Conservation (phyloP, 371 early-diverging fungal genomes). For the Mucor racemosus region DNA sequence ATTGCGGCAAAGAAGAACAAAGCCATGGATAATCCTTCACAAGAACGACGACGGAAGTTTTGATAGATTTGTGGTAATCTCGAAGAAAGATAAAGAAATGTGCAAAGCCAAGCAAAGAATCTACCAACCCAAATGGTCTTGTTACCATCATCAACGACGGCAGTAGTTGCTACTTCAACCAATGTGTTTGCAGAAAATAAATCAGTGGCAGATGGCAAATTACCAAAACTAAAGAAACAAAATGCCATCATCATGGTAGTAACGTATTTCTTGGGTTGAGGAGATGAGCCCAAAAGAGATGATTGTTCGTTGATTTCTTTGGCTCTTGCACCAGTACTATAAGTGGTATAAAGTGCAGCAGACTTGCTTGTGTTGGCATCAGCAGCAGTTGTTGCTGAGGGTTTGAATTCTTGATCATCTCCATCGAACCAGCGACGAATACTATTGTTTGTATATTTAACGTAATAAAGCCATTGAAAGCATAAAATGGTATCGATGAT, state of each 20-base stretch:
- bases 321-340: slow-evolving; percentile 3
- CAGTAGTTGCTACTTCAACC: not conserved
- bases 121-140: slow-evolving; percentile 55
- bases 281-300: slow-evolving; percentile 17
- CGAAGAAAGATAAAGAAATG: slow-evolving; percentile 67
- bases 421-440: slow-evolving; percentile 41
- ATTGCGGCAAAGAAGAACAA: slow-evolving; percentile 75
- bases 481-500: slow-evolving; percentile 48
- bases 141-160: slow-evolving; percentile 2
- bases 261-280: slow-evolving; percentile 23
- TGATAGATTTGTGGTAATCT: slow-evolving; percentile 74
- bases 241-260: slow-evolving; percentile 24
- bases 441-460: slow-evolving; percentile 40
- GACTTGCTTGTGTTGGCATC: not conserved
- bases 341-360: slow-evolving; percentile 13
- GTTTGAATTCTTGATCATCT: slow-evolving; percentile 21
- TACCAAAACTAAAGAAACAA: slow-evolving; percentile 16
- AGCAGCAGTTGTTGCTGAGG: not conserved
- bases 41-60: slow-evolving; percentile 63
- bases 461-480: slow-evolving; percentile 53
- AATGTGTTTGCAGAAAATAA: slow-evolving; percentile 6
- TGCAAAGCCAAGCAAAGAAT: slow-evolving; percentile 72
- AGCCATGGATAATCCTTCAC: slow-evolving; percentile 68
- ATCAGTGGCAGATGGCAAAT: slow-evolving; percentile 7
- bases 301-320: slow-evolving; percentile 25